These are phyloP conservation scores for Metschnikowia arizonensis DNA, from an alignment of 805 yeast species.

Conservation along the genomic window DNA sequence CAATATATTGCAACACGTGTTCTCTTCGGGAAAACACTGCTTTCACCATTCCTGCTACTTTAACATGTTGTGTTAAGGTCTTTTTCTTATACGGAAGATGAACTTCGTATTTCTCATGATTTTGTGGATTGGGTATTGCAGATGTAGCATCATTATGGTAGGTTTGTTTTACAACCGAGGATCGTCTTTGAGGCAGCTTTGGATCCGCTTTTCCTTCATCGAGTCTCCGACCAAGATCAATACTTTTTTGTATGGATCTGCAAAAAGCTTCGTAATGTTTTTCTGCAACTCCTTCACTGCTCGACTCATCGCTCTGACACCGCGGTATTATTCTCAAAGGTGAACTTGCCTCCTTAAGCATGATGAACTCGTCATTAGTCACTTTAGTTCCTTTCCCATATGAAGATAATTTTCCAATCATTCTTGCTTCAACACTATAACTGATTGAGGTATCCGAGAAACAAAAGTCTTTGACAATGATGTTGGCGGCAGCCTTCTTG, in stretches of 20 bases:
- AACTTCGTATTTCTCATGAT: constrained; percentile 12
- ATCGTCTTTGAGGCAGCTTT: constrained; percentile 5
- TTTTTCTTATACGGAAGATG: constrained; percentile 22
- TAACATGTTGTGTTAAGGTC: constrained; percentile 20
- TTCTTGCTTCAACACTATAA: constrained; percentile 27
- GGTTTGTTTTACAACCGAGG: constrained; percentile 17
- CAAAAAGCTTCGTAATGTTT: constrained; percentile 18
- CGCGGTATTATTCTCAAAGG: constrained; percentile 23
- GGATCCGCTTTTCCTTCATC: constrained; percentile 7
- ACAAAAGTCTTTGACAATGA: constrained; percentile 23
- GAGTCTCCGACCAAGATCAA: constrained; percentile 8
- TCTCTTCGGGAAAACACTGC: constrained; percentile 17
- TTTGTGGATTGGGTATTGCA: not conserved
- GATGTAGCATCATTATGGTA: constrained; percentile 6
- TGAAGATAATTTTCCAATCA: constrained; percentile 24
- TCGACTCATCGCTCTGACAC: constrained; percentile 3
- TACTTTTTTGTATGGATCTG: constrained; percentile 10
- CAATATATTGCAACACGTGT: constrained; percentile 14
- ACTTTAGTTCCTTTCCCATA: constrained; percentile 14
- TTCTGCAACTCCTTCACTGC: constrained; percentile 13
- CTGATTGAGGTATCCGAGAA: constrained; percentile 28
- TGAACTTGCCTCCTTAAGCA: constrained; percentile 23
- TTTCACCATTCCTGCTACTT: constrained; percentile 21
- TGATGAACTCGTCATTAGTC: constrained; percentile 22
- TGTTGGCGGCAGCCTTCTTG: constrained; percentile 4